Percentiles rank a stretch among this genome's conserved stretches.
Conservation (phyloP, 176 grass and related monocot species). For the Oryza glumipatula region DNA sequence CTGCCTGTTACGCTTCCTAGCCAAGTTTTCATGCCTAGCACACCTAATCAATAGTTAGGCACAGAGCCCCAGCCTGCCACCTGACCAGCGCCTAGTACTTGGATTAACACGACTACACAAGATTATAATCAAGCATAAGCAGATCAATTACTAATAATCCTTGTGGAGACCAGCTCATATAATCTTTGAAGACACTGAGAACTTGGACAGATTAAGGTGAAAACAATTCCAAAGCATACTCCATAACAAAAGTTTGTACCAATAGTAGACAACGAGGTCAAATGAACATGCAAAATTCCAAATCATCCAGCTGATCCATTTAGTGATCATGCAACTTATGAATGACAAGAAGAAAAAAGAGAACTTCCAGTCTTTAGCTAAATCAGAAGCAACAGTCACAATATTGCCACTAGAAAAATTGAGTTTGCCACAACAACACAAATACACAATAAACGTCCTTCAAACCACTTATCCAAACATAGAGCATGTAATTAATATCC, state of each 20-base stretch:
- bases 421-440: neutral
- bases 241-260: neutral
- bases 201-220: neutral
- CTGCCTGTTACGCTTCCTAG: too few species aligned
- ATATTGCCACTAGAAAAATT: neutral
- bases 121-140: neutral
- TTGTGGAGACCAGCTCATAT: neutral
- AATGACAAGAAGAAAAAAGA: neutral
- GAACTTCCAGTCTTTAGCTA: neutral
- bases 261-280: slow-evolving; percentile 14
- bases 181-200: neutral
- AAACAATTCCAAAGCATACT: neutral
- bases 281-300: neutral
- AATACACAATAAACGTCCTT: neutral
- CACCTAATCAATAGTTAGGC: too few species aligned
- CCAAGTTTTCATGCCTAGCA: too few species aligned
- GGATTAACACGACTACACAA: too few species aligned
- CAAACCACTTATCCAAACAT: neutral
- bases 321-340: neutral
- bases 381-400: slow-evolving; percentile 1
- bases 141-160: slow-evolving; percentile 17
- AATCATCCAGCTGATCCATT: slow-evolving; percentile 15
- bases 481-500: neutral
- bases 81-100: too few species aligned
- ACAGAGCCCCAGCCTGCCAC: too few species aligned